Evolutionary conservation across 2,329 filamentous ascomycete species (phyloP).

Genomic region (Xylariales sp.): DNA sequence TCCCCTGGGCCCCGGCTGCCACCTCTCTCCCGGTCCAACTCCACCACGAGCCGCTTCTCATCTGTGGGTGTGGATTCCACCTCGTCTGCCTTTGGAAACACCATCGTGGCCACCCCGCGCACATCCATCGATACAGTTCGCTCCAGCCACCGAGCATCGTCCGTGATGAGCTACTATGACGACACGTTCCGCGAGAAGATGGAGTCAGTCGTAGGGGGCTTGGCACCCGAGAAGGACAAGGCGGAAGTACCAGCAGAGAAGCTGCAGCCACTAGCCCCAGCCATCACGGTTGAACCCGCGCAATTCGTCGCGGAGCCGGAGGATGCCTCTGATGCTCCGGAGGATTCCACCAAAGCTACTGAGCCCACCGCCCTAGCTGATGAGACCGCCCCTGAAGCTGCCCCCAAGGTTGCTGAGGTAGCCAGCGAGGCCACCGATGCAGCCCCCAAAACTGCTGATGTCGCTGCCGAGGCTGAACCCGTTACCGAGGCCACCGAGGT

Average conservation of each 20-base stretch:
- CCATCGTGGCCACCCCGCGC: conserved; percentile 8
- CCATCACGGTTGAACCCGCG: conserved; percentile 6
- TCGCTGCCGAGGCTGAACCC: background rate
- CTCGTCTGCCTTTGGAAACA: conserved; percentile 7
- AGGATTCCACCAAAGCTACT: too few relatives aligned
- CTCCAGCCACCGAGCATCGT: conserved; percentile 11
- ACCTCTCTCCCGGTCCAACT: conserved; percentile 10
- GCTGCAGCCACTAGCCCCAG: conserved; percentile 7
- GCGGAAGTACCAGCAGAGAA: background rate
- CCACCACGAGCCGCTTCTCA: conserved; percentile 12
- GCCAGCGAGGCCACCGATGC: background rate
- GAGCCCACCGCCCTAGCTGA: too few relatives aligned
- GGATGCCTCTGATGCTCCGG: too few relatives aligned
- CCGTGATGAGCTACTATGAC: conserved; percentile 13
- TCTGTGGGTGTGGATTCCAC: conserved; percentile 9
- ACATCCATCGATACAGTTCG: conserved; percentile 11
- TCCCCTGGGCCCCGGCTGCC: conserved; percentile 2
- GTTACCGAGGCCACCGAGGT: conserved; percentile 2
- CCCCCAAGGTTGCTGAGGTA: too few relatives aligned
- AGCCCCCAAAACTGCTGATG: background rate
- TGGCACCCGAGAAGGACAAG: conserved; percentile 7
- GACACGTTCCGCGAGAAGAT: conserved; percentile 13
- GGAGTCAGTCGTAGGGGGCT: conserved; percentile 7
- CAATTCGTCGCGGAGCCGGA: too few relatives aligned
- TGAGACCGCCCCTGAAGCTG: too few relatives aligned